Conservation (phyloP, 495 filamentous ascomycete species). For the Tuber melanosporum region DNA sequence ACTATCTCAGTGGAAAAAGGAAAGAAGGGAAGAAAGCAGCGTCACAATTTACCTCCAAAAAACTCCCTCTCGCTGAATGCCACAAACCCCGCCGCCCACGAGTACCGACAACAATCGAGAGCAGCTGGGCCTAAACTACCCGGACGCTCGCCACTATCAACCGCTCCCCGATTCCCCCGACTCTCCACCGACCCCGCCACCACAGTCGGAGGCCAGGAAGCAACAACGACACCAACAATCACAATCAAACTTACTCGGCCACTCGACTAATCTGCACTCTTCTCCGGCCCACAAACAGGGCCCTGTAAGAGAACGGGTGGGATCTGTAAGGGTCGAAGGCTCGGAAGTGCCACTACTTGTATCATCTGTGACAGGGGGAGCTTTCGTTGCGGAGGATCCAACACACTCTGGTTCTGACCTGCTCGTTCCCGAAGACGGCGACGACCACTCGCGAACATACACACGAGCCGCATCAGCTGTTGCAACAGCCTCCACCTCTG, state of each 20-base stretch:
- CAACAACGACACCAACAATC: neutral
- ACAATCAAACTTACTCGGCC: neutral
- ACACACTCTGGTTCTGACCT: neutral
- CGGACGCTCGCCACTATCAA: constrained; percentile 30
- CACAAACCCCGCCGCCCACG: constrained; percentile 38
- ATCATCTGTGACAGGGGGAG: neutral
- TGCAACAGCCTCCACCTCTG: constrained; percentile 3
- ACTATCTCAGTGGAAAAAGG: neutral
- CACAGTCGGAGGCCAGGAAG: constrained; percentile 10
- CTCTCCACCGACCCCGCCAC: constrained; percentile 17
- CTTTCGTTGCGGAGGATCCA: neutral
- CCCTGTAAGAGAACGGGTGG: neutral
- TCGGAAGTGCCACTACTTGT: neutral
- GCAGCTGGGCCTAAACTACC: constrained; percentile 29
- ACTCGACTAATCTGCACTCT: neutral
- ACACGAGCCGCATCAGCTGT: constrained; percentile 2
- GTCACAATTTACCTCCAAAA: constrained; percentile 1
- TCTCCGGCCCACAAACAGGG: neutral
- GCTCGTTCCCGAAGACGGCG: constrained; percentile 2
- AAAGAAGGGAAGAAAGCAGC: neutral
- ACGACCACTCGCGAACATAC: neutral
- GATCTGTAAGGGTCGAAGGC: neutral
- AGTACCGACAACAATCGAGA: constrained; percentile 27
- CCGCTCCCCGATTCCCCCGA: constrained; percentile 28
- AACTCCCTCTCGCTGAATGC: constrained; percentile 14